These are phyloP conservation scores for Neurospora sp. DNA, from an alignment of 495 filamentous ascomycete species.

Conservation along the genomic window DNA sequence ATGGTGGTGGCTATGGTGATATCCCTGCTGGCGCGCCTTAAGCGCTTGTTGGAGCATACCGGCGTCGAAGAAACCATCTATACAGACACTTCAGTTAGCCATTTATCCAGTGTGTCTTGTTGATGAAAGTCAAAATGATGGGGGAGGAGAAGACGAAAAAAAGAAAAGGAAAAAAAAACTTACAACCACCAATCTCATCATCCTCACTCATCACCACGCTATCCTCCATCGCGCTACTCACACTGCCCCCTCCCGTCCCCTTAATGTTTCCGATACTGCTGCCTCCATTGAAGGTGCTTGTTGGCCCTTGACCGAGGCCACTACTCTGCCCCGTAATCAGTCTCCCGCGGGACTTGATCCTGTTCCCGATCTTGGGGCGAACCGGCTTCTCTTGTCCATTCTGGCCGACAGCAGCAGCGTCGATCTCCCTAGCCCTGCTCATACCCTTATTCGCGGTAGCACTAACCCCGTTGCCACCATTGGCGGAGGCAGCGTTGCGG, in stretches of 20 bases:
- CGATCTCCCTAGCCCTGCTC: constrained; percentile 35
- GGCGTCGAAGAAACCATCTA: constrained; percentile 94
- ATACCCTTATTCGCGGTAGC: constrained; percentile 9
- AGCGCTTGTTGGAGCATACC: constrained; percentile 86
- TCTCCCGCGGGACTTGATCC: constrained; percentile 46
- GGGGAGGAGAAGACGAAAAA: too few relatives aligned
- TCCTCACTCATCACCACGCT: constrained; percentile 63
- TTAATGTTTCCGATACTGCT: neutral
- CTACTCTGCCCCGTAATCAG: constrained; percentile 37
- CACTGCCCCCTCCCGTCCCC: constrained; percentile 30
- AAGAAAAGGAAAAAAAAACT: constrained; percentile 28
- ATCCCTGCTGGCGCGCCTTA: constrained; percentile 45
- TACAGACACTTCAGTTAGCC: too few relatives aligned
- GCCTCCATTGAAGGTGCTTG: neutral
- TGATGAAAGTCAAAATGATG: too few relatives aligned
- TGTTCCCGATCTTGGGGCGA: constrained; percentile 8
- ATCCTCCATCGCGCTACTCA: constrained; percentile 40
- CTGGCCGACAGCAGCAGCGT: constrained; percentile 7
- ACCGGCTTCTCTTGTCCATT: neutral
- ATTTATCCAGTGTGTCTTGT: too few relatives aligned
- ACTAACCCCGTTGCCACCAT: neutral
- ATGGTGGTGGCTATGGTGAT: constrained; percentile 19
- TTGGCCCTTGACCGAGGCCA: constrained; percentile 26
- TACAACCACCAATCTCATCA: constrained; percentile 87
- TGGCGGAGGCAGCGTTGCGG: constrained; percentile 26